Percentiles rank a stretch among this genome's conserved stretches.
These are phyloP conservation scores for Immersiella caudata DNA, from an alignment of 495 filamentous ascomycete species.

Conservation along the genomic window DNA sequence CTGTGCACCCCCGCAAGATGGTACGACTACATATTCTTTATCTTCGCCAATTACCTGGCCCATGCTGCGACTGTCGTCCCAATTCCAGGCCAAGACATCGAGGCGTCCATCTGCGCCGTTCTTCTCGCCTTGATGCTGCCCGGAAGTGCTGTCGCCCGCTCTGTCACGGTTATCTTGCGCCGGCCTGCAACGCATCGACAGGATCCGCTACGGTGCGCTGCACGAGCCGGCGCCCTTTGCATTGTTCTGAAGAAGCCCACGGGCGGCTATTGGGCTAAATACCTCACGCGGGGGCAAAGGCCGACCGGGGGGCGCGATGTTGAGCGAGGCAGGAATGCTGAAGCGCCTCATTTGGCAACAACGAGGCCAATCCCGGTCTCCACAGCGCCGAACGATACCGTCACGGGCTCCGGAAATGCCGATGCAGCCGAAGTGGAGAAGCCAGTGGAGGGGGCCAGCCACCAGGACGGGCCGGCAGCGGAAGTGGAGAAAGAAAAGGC, in stretches of 20 bases:
- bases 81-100: constrained; percentile 1
- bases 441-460: too few relatives aligned
- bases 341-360: too few relatives aligned
- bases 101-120: neutral
- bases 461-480: too few relatives aligned
- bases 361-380: too few relatives aligned
- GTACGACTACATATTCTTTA: constrained; percentile 17
- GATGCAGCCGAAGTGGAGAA: too few relatives aligned
- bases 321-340: neutral
- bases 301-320: neutral
- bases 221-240: neutral
- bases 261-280: neutral
- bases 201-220: neutral
- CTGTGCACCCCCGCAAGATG: constrained; percentile 14
- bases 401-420: too few relatives aligned
- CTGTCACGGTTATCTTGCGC: neutral
- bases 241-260: constrained; percentile 7
- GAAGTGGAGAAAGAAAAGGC: too few relatives aligned
- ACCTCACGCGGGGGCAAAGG: neutral
- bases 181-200: neutral
- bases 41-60: constrained; percentile 19
- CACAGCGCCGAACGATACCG: too few relatives aligned
- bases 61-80: constrained; percentile 16
- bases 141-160: neutral
- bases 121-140: constrained; percentile 5